Base-by-base conservation (phyloP, 169 alveolate genomes). In the Plasmodium knowlesi region DNA sequence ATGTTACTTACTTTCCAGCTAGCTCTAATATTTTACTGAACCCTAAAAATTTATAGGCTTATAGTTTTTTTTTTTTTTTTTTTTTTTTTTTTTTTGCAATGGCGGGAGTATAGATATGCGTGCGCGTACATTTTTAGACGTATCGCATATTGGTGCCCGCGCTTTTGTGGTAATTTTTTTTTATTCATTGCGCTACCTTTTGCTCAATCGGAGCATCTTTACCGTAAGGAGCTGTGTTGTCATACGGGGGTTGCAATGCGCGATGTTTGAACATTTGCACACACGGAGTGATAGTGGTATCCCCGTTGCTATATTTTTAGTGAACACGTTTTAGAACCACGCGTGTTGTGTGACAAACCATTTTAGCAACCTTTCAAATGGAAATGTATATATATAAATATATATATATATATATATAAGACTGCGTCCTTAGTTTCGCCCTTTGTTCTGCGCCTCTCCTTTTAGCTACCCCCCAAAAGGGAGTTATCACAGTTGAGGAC, bases 1-100 rank as follows among this genome's bases (percentile, higher is more conserved):
- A 98, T 90, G 97, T 99, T 71, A 98, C 98, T 30, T 99, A 98
- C 92, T 92, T 98, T 1, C 99, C 99, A 3, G 79, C 88, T 28
- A 81, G 46, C 72, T 89, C 96, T 37, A 93, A 96, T 61, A 53
- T 96, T 82, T 91, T 96, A 54, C 74, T 96, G 41, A 96, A 95
- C 72, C 95, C 93, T 6, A 85, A 78, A 30, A 78, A 54, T 71
- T 83, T 83, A 5, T 83, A 83, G 76, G 54, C 14, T 25, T 46
- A 1, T 9, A 39, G 3, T 19, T 78, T 19, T 32, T 32, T 32
- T 32, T 32, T 32, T 32, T 32, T 32, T 32, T 32, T 32, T 32
- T 32, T 32, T 32, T 32, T 78, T 76, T n/a, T 19, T 43, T 43
- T 43, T 43, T 39, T 39, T 37, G 43, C 50, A 43, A 2, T 9